Conservation (phyloP, 345 rosid species). For the Salix brachista region DNA sequence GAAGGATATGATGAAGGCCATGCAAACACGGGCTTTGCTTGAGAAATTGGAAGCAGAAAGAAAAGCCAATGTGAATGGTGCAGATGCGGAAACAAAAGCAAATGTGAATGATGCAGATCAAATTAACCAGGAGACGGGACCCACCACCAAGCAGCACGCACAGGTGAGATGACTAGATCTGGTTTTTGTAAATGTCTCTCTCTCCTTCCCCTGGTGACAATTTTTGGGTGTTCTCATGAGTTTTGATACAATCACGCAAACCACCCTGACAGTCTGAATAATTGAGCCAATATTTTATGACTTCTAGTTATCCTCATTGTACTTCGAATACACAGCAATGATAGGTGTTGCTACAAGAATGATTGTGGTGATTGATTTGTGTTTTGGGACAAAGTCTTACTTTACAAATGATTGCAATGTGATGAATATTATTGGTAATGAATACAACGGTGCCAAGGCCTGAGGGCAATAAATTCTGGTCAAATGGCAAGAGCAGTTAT, state of each 20-base stretch:
- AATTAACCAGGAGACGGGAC: slow-evolving; percentile 19
- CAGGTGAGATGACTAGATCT: slow-evolving; percentile 15
- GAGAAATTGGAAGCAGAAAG: slow-evolving; percentile 45
- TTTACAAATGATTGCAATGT: no score
- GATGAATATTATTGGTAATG: no score
- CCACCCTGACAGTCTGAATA: background rate
- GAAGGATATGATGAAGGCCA: slow-evolving; percentile 58
- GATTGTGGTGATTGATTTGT: no score
- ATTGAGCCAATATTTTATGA: background rate
- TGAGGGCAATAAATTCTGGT: no score
- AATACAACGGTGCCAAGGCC: no score
- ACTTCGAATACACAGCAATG: background rate
- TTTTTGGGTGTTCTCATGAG: background rate
- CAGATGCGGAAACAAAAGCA: slow-evolving; percentile 38
- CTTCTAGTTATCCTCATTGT: background rate
- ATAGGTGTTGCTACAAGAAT: background rate
- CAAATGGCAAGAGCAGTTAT: no score
- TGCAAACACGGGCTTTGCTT: slow-evolving; percentile 56
- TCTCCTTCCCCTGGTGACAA: background rate
- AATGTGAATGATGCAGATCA: slow-evolving; percentile 18
- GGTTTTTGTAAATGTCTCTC: background rate
- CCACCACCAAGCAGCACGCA: slow-evolving; percentile 20
- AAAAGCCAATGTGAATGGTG: slow-evolving; percentile 18
- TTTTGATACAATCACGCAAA: background rate
- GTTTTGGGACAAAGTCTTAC: no score